Percentiles rank a stretch among this genome's conserved stretches.
Conservation (phyloP, 2,329 filamentous ascomycete species). For the Colletotrichum sp. region DNA sequence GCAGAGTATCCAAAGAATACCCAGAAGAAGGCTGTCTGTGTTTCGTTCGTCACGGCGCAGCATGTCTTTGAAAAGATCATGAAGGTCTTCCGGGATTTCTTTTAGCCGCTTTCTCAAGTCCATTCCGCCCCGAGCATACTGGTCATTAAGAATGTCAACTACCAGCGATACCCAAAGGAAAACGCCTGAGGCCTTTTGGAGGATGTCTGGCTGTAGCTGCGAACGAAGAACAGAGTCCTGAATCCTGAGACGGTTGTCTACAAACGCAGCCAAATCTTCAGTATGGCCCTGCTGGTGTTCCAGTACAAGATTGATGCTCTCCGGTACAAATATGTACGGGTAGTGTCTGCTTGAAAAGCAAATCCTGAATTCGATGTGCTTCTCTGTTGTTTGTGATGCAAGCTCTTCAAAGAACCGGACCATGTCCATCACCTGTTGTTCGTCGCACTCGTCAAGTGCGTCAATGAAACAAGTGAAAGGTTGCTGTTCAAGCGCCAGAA, state of each 20-base stretch:
- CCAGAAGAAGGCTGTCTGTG: conserved; percentile 44
- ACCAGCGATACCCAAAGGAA: conserved; percentile 51
- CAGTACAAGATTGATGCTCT: conserved; percentile 32
- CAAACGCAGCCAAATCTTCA: conserved; percentile 38
- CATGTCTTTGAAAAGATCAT: conserved; percentile 56
- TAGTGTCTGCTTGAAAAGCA: not conserved
- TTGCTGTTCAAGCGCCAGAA: not conserved
- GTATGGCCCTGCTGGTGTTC: conserved; percentile 39
- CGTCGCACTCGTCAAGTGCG: not conserved
- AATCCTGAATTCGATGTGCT: not conserved
- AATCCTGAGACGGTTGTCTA: conserved; percentile 32
- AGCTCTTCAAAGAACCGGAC: not conserved
- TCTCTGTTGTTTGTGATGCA: not conserved
- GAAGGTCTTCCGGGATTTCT: conserved; percentile 42
- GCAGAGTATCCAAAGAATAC: conserved; percentile 61
- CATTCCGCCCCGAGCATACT: conserved; percentile 29
- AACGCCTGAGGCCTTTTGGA: conserved; percentile 41
- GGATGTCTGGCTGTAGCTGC: conserved; percentile 26
- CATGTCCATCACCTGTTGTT: not conserved
- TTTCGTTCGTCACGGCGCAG: conserved; percentile 51
- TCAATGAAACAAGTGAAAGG: not conserved
- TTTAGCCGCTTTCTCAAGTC: conserved; percentile 31
- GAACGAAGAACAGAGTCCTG: accelerated
- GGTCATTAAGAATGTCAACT: conserved; percentile 42
- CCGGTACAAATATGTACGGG: conserved; percentile 5